These are phyloP conservation scores for Medicago arabica DNA, from an alignment of 306 rosid species.

Conservation along the genomic window DNA sequence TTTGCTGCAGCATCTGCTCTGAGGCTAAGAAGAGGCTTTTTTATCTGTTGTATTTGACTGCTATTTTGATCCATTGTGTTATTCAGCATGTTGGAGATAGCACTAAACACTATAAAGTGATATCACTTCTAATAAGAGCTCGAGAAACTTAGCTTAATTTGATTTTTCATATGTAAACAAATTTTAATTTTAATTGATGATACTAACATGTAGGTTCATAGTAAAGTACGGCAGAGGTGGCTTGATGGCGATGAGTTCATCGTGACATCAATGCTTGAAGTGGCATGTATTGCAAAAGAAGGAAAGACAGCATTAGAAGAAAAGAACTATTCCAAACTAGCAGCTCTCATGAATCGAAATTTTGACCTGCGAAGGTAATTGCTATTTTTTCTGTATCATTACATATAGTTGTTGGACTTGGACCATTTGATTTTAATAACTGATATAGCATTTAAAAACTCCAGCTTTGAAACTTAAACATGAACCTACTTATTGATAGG, in stretches of 20 bases:
- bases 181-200: slow-evolving; percentile 12
- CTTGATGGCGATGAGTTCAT: slow-evolving; percentile 80
- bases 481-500: slow-evolving; percentile 2
- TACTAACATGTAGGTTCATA: slow-evolving; percentile 69
- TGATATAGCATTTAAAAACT: background rate
- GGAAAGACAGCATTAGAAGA: slow-evolving; percentile 69
- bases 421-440: slow-evolving; percentile 1
- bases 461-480: slow-evolving; percentile 20
- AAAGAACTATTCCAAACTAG: slow-evolving; percentile 69
- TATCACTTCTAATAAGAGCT: slow-evolving; percentile 3
- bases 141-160: slow-evolving; percentile 6
- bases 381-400: background rate
- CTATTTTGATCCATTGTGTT: slow-evolving; percentile 23
- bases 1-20: background rate
- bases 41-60: background rate
- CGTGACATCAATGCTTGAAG: slow-evolving; percentile 75
- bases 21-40: background rate
- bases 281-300: slow-evolving; percentile 75
- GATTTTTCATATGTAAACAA: background rate
- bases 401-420: slow-evolving; percentile 15
- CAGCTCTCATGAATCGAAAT: slow-evolving; percentile 75
- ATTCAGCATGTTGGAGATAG: background rate
- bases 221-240: slow-evolving; percentile 87
- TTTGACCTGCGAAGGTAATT: slow-evolving; percentile 85
- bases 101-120: background rate